Evolutionary conservation across 306 rosid genomes (phyloP).

Genomic region (Prunus armeniaca): DNA sequence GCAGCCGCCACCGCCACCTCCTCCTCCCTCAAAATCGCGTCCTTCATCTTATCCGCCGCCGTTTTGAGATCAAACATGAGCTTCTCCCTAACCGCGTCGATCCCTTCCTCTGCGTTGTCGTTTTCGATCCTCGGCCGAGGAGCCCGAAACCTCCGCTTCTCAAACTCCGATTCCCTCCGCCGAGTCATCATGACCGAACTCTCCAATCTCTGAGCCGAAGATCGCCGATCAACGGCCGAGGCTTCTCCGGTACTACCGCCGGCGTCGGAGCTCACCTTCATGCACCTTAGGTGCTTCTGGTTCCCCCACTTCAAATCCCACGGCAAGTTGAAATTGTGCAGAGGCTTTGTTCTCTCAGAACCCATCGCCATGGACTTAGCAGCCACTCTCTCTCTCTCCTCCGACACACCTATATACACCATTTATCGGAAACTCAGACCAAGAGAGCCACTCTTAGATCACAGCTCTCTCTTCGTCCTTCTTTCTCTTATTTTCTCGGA

Average conservation of each 20-base stretch:
- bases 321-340: slow-evolving; percentile 85
- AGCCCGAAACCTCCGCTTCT: slow-evolving; percentile 20
- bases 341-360: slow-evolving; percentile 70
- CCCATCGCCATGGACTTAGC: slow-evolving; percentile 57
- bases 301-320: slow-evolving; percentile 81
- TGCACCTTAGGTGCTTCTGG: slow-evolving; percentile 73
- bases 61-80: slow-evolving; percentile 76
- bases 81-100: slow-evolving; percentile 83
- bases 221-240: slow-evolving; percentile 47
- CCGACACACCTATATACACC: slow-evolving; percentile 47
- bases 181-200: slow-evolving; percentile 23
- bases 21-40: slow-evolving; percentile 54
- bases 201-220: slow-evolving; percentile 27
- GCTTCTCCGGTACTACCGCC: slow-evolving; percentile 1
- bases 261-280: slow-evolving; percentile 38
- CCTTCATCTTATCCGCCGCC: slow-evolving; percentile 63
- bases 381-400: slow-evolving; percentile 15
- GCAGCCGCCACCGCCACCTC: slow-evolving; percentile 17
- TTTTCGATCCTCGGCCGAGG: slow-evolving; percentile 37
- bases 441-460: slow-evolving; percentile 20
- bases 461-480: neutral
- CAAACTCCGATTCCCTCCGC: slow-evolving; percentile 34
- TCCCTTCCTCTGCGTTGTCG: slow-evolving; percentile 50
- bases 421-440: slow-evolving; percentile 27
- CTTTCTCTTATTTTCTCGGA: neutral